phyloP scores from a whole-genome alignment of 345 rosid genomes.

The Erucastrum elatum region DNA sequence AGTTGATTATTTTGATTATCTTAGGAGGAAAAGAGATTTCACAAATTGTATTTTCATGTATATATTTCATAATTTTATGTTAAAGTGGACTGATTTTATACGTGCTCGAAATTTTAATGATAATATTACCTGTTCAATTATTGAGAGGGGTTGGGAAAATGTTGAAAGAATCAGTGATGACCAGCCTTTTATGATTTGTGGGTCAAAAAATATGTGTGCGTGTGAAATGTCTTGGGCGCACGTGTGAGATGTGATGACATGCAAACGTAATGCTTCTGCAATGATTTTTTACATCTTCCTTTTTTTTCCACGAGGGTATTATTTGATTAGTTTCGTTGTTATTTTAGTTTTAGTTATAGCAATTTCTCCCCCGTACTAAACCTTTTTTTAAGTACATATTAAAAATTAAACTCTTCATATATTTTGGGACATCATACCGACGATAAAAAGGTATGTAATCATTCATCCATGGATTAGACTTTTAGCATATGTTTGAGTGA shows the following conservation, averaged over 20 bases:
- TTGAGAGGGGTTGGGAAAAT: slow-evolving; percentile 4
- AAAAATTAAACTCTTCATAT: not conserved
- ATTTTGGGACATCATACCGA: slow-evolving; percentile 3
- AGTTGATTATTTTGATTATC: not conserved
- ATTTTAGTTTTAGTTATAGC: not conserved
- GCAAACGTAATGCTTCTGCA: slow-evolving; percentile 43
- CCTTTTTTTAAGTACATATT: not conserved
- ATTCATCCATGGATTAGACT: slow-evolving; percentile 30
- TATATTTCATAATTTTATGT: not conserved
- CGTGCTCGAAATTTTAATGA: not conserved
- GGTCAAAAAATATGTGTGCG: slow-evolving; percentile 24
- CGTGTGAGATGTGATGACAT: slow-evolving; percentile 37
- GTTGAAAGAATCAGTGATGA: not conserved
- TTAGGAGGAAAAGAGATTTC: not conserved
- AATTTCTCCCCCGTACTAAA: not conserved
- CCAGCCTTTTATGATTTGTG: slow-evolving; percentile 14
- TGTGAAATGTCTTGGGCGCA: slow-evolving; percentile 18
- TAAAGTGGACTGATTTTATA: not conserved
- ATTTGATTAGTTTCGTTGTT: not conserved
- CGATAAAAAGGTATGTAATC: slow-evolving; percentile 20
- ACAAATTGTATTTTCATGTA: not conserved
- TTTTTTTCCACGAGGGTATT: not conserved
- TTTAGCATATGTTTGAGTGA: slow-evolving; percentile 36
- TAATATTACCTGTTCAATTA: slow-evolving; percentile 18
- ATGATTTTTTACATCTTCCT: not conserved